Conservation (phyloP, 352 stramenopile genomes). For the Phytophthora brassicae region DNA sequence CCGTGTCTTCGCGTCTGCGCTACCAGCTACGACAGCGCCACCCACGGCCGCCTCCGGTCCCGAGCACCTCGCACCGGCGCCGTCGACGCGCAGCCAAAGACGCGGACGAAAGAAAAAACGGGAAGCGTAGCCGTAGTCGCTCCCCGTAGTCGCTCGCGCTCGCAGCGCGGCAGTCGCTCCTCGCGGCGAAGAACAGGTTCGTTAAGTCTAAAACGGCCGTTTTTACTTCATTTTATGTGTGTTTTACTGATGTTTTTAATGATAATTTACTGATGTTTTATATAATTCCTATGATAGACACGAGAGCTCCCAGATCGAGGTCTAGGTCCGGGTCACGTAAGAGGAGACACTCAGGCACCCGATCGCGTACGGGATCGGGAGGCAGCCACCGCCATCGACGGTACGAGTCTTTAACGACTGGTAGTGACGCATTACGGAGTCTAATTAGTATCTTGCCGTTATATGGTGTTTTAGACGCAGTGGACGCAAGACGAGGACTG, state of each 20-base stretch:
- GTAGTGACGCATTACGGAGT: not conserved
- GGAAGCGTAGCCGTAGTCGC: slow-evolving; percentile 20
- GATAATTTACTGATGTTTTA: slow-evolving; percentile 1
- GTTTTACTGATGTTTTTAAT: slow-evolving; percentile 2
- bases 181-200: slow-evolving; percentile 33
- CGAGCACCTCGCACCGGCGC: slow-evolving; percentile 16
- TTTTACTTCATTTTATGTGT: too few species aligned
- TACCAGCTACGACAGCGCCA: slow-evolving; percentile 28
- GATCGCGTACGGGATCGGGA: slow-evolving; percentile 27
- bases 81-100: slow-evolving; percentile 19
- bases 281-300: too few species aligned
- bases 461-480: slow-evolving; percentile 16
- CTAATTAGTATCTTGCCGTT: not conserved
- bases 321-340: slow-evolving; percentile 37
- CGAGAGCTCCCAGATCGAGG: slow-evolving; percentile 28
- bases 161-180: slow-evolving; percentile 26
- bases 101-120: slow-evolving; percentile 9
- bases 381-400: slow-evolving; percentile 27
- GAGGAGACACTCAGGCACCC: slow-evolving; percentile 26
- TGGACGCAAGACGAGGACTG: slow-evolving; percentile 21
- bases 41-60: slow-evolving; percentile 15
- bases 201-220: not conserved
- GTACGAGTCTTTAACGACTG: slow-evolving; percentile 4
- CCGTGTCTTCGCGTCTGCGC: slow-evolving; percentile 41
- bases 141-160: too few species aligned